Evolutionary conservation across 805 yeast species (phyloP).

Genomic region (Danielozyma ontarioensis): DNA sequence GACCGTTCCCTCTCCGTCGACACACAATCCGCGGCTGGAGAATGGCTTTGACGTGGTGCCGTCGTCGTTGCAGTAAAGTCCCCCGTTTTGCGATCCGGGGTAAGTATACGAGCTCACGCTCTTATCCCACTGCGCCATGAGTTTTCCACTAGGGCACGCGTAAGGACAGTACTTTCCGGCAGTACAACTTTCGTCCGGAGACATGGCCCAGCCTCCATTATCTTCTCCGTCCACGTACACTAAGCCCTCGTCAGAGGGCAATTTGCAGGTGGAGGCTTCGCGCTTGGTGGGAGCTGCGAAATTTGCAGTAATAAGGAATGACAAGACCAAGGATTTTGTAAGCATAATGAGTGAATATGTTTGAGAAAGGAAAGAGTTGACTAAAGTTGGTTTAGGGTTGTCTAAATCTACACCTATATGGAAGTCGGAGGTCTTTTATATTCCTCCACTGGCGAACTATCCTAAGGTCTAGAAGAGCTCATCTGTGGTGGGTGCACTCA

Average conservation of each 20-base stretch:
- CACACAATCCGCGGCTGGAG: conserved; percentile 56
- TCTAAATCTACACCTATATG: too few relatives aligned
- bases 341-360: too few relatives aligned
- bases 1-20: conserved; percentile 75
- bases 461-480: too few relatives aligned
- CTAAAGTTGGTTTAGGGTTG: too few relatives aligned
- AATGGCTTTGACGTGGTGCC: conserved; percentile 65
- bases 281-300: conserved; percentile 24
- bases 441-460: too few relatives aligned
- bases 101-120: conserved; percentile 64
- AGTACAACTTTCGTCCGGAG: conserved; percentile 65
- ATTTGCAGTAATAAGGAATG: neutral
- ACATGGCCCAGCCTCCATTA: conserved; percentile 87
- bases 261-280: conserved; percentile 48
- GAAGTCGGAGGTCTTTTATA: too few relatives aligned
- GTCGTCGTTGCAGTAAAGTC: conserved; percentile 66
- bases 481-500: too few relatives aligned
- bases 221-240: conserved; percentile 58
- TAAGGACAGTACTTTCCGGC: conserved; percentile 85
- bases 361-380: too few relatives aligned
- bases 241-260: conserved; percentile 64
- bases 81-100: conserved; percentile 80
- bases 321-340: neutral
- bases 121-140: conserved; percentile 89
- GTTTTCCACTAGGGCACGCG: conserved; percentile 85